phyloP scores from a whole-genome alignment of 2,329 filamentous ascomycete genomes.

The Dothistroma pini region DNA sequence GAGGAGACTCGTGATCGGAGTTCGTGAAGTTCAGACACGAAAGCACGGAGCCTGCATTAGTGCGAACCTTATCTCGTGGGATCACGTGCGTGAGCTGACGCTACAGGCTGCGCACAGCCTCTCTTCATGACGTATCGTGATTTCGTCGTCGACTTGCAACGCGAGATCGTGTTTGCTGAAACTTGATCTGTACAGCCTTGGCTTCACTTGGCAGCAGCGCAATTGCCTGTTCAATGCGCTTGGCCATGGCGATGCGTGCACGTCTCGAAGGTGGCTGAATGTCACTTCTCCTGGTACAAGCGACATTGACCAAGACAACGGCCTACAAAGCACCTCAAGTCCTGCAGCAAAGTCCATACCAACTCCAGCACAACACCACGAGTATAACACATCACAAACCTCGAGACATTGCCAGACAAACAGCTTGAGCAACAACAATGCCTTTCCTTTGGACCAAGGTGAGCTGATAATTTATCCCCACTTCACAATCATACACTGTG shows the following conservation, averaged over 20 bases:
- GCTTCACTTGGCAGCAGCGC: background rate
- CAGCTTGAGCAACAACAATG: conserved; percentile 33
- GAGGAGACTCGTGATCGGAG: background rate
- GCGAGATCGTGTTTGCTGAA: background rate
- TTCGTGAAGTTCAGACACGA: background rate
- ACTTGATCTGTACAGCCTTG: background rate
- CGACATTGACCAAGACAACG: background rate
- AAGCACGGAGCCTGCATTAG: background rate
- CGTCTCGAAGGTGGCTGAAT: conserved; percentile 3
- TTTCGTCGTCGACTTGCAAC: background rate
- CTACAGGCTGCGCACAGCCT: background rate
- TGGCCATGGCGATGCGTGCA: background rate
- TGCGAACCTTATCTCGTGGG: background rate
- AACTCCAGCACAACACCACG: background rate
- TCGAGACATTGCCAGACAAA: background rate
- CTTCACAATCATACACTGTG: background rate
- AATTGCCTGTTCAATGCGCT: background rate
- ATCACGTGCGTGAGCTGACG: background rate
- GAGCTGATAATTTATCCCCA: background rate
- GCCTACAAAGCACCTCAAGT: background rate
- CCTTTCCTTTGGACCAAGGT: conserved; percentile 48
- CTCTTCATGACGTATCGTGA: background rate
- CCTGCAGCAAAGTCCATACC: background rate
- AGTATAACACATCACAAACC: background rate
- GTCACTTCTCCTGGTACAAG: background rate